Conservation (phyloP, 2,329 filamentous ascomycete genomes). For the Zymoseptoria passerinii region DNA sequence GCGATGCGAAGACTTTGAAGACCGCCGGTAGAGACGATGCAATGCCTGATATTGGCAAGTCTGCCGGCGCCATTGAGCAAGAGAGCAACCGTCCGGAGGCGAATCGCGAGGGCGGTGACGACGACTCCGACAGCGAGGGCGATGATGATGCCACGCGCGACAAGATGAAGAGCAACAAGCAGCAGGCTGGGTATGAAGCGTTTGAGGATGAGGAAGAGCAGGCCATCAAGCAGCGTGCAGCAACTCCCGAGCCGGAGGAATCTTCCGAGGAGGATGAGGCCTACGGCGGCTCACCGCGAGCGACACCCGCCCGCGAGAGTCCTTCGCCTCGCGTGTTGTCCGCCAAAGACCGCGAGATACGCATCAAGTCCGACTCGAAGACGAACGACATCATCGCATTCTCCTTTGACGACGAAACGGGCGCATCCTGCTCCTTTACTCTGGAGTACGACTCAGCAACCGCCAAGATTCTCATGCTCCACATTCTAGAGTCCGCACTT, state of each 20-base stretch:
- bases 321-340: constrained; percentile 30
- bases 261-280: constrained; percentile 51
- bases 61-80: constrained; percentile 49
- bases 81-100: constrained; percentile 35
- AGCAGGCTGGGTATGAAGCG: constrained; percentile 79
- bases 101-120: constrained; percentile 51
- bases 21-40: constrained; percentile 52
- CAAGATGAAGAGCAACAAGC: constrained; percentile 67
- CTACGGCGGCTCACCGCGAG: constrained; percentile 39
- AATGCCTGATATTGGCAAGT: constrained; percentile 65
- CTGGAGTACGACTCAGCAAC: constrained; percentile 72
- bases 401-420: constrained; percentile 65
- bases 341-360: constrained; percentile 49
- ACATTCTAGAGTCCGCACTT: constrained; percentile 74
- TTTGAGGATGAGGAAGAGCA: constrained; percentile 89
- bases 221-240: constrained; percentile 48
- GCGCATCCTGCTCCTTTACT: constrained; percentile 69
- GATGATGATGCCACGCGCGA: constrained; percentile 53
- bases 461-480: constrained; percentile 88
- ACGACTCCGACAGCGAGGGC: constrained; percentile 59
- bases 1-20: constrained; percentile 48
- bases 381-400: constrained; percentile 65
- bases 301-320: constrained; percentile 29
- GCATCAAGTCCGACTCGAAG: constrained; percentile 50
- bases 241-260: constrained; percentile 35